Evolutionary conservation across 768 basidiomycete genomes (phyloP), one percentile per base, ranked within the genome.

Genomic region (Phaeolepiota aurea): DNA sequence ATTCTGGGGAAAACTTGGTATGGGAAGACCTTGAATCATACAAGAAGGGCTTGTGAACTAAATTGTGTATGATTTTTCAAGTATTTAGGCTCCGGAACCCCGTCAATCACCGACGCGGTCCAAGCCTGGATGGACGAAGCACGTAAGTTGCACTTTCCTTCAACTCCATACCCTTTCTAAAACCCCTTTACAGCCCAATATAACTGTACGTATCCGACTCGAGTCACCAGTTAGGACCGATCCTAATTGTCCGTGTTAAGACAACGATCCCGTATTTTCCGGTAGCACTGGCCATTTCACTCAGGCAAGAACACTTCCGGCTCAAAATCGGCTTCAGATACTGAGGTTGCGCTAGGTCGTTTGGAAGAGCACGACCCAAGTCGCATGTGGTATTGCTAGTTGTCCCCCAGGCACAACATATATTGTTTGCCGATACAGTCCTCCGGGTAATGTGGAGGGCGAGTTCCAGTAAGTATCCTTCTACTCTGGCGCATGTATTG

Each of bases 331-430:
- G 18, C 10, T 31, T 1, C 14, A 12, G 9, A 11, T 14, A 7
- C 62, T 73, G 5, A 11, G 3, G 18, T 13, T 33, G 1, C n/a
- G n/a, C 11, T 62, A 74, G 53, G 63, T 75, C 4, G 76, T 77
- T 7, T 78, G 76, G 76, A 77, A 76, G 54, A 53, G 50, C 14
- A 63, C 66, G 20, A 69, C 63, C 1, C 55, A 71, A 31, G 62
- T 76, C 20, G 72, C 71, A 3, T 76, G 73, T 41, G 75, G 68
- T 10, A 50, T 60, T 16, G 54, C 59, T 25, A 44, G 43, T 9
- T 76, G 75, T 50, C 55, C 43, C 32, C 61, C 44, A 20, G 53
- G 54, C 1, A 54, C 54, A 21, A 50, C 47, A n/a, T 54, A 50
- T 40, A 32, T 55, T 12, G 52, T 60, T 10, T 60, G 57, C 41